phyloP scores from a whole-genome alignment of 805 yeast genomes.

The Zygosaccharomyces bisporus region DNA sequence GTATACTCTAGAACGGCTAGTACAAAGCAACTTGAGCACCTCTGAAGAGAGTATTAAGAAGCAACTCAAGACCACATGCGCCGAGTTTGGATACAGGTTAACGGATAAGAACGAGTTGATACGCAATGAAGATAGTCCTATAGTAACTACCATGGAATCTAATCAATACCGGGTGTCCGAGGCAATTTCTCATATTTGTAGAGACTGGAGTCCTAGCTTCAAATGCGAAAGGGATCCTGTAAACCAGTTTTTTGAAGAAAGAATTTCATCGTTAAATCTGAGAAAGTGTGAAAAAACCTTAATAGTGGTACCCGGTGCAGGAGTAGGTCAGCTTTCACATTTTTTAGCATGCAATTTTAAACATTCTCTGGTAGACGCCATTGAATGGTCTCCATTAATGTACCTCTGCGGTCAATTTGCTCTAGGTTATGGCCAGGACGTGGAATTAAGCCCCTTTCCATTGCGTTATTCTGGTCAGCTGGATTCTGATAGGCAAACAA shows the following conservation, averaged over 20 bases:
- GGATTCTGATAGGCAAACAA: slow-evolving; percentile 45
- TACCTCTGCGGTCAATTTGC: slow-evolving; percentile 60
- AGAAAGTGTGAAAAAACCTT: slow-evolving; percentile 40
- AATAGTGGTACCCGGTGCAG: slow-evolving; percentile 82
- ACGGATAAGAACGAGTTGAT: slow-evolving; percentile 17
- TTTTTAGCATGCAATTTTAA: slow-evolving; percentile 45
- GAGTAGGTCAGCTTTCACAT: slow-evolving; percentile 74
- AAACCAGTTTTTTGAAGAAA: slow-evolving; percentile 46
- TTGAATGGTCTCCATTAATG: slow-evolving; percentile 78
- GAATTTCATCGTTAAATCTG: slow-evolving; percentile 35
- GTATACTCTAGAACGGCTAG: slow-evolving; percentile 34
- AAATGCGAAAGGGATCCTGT: slow-evolving; percentile 51
- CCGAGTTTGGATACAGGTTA: slow-evolving; percentile 32
- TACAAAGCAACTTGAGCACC: slow-evolving; percentile 12
- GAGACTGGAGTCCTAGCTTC: slow-evolving; percentile 69
- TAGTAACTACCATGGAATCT: slow-evolving; percentile 18
- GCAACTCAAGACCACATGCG: slow-evolving; percentile 41
- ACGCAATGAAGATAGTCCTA: slow-evolving; percentile 1
- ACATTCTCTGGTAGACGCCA: slow-evolving; percentile 55
- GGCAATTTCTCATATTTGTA: slow-evolving; percentile 65
- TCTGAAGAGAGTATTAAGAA: slow-evolving; percentile 35
- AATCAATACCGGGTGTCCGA: slow-evolving; percentile 52
- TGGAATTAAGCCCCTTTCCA: slow-evolving; percentile 46
- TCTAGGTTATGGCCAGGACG: slow-evolving; percentile 33
- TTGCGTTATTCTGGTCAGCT: slow-evolving; percentile 69